These are phyloP conservation scores for Ogataea zsoltii DNA, from an alignment of 805 yeast genomes.

Conservation along the genomic window DNA sequence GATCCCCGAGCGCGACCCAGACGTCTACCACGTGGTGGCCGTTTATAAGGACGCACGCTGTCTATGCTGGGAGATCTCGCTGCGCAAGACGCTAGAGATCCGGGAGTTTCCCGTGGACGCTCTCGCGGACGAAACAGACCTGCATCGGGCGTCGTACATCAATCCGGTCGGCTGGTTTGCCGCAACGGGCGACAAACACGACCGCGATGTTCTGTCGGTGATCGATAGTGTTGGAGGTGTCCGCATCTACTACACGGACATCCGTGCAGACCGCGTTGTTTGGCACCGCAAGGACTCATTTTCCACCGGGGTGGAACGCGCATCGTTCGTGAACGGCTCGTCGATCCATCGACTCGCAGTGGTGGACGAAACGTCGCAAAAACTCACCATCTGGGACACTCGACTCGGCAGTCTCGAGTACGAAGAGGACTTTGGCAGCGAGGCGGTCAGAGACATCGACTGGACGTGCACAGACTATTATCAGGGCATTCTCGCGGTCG, in stretches of 20 bases:
- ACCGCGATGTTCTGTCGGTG: constrained; percentile 54
- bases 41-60: constrained; percentile 42
- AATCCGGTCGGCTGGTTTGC: constrained; percentile 65
- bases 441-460: constrained; percentile 67
- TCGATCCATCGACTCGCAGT: constrained; percentile 75
- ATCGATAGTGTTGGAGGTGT: constrained; percentile 55
- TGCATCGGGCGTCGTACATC: constrained; percentile 44
- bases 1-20: constrained; percentile 35
- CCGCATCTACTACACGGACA: constrained; percentile 45
- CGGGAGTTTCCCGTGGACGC: constrained; percentile 24
- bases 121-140: constrained; percentile 32
- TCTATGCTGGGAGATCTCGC: constrained; percentile 43
- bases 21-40: constrained; percentile 48
- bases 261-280: constrained; percentile 32
- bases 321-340: constrained; percentile 67
- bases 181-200: constrained; percentile 27
- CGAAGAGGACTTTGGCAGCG: constrained; percentile 41
- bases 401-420: constrained; percentile 67
- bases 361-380: constrained; percentile 52
- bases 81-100: constrained; percentile 34
- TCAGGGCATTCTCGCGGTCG: constrained; percentile 78
- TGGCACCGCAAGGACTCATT: constrained; percentile 58
- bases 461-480: constrained; percentile 76
- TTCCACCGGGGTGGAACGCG: constrained; percentile 54
- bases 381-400: constrained; percentile 79